Conservation (phyloP, 495 filamentous ascomycete species). For the Thermothielavioides terrestris region DNA sequence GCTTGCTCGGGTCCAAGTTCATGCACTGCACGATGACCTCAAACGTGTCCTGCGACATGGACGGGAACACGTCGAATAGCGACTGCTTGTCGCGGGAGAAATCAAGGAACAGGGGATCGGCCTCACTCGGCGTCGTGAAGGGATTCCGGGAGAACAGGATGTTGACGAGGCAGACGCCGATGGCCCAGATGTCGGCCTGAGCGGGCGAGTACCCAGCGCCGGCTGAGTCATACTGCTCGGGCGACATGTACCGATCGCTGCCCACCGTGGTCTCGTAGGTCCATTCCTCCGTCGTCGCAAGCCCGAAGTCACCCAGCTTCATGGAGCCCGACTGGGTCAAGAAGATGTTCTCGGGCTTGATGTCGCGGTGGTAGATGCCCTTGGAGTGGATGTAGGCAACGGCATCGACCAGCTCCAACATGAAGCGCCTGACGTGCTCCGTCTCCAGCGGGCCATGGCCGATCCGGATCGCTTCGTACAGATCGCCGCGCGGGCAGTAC, state of each 20-base stretch:
- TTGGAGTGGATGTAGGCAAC: constrained; percentile 85
- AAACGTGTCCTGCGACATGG: constrained; percentile 95
- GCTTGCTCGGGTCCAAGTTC: constrained; percentile 81
- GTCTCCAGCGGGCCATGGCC: constrained; percentile 85
- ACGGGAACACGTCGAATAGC: constrained; percentile 95
- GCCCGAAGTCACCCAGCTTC: constrained; percentile 95
- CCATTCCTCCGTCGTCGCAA: constrained; percentile 80
- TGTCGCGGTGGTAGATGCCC: constrained; percentile 92
- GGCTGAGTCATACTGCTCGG: constrained; percentile 88
- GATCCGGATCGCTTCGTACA: constrained; percentile 92
- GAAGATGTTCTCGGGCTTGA: constrained; percentile 99
- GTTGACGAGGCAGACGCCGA: constrained; percentile 93
- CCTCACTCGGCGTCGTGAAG: constrained; percentile 76
- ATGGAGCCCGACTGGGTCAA: constrained; percentile 73
- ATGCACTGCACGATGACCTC: constrained; percentile 83
- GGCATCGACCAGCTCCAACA: constrained; percentile 86
- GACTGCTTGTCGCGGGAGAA: constrained; percentile 88
- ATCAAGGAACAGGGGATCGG: constrained; percentile 82
- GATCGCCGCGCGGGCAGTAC: constrained; percentile 90
- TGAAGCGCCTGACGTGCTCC: constrained; percentile 91
- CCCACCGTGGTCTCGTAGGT: constrained; percentile 85
- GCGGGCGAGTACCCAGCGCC: constrained; percentile 83
- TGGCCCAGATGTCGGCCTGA: constrained; percentile 91
- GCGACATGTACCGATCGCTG: constrained; percentile 98
- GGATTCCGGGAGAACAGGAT: constrained; percentile 93